Conservation (phyloP, 495 filamentous ascomycete species). For the Sordaria brevicollis region DNA sequence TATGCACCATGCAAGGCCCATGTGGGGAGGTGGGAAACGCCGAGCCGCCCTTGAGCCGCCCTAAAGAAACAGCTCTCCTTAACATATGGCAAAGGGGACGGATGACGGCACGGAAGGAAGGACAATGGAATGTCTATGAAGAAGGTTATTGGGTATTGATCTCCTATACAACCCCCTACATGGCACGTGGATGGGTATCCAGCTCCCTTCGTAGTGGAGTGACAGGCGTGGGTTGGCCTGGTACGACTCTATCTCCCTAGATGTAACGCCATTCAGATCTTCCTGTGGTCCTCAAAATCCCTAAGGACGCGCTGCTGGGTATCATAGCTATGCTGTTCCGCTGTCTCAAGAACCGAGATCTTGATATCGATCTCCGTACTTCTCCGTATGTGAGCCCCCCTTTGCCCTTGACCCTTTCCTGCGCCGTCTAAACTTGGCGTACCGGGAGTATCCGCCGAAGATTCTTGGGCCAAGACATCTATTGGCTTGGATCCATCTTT, state of each 20-base stretch:
- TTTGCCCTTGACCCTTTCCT: background rate
- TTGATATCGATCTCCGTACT: background rate
- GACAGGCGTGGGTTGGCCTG: background rate
- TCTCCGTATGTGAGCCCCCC: background rate
- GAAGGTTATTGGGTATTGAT: background rate
- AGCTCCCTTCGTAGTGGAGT: background rate
- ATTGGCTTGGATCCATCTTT: background rate
- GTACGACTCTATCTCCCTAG: background rate
- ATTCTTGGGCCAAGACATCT: background rate
- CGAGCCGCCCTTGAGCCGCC: background rate
- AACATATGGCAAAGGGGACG: background rate
- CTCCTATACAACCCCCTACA: background rate
- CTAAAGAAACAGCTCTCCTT: background rate
- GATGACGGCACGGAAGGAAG: background rate
- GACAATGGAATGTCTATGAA: background rate
- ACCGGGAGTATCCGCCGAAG: background rate
- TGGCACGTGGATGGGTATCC: background rate
- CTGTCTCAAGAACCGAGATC: background rate
- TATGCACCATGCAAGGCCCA: background rate
- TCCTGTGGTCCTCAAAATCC: background rate
- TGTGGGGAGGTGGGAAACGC: background rate
- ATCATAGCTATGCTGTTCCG: background rate
- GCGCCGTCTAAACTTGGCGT: background rate
- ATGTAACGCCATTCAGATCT: background rate
- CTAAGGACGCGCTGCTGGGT: background rate